These are phyloP conservation scores for Protomyces gravidus DNA, from an alignment of 1,139 yeast genomes.

Conservation along the genomic window DNA sequence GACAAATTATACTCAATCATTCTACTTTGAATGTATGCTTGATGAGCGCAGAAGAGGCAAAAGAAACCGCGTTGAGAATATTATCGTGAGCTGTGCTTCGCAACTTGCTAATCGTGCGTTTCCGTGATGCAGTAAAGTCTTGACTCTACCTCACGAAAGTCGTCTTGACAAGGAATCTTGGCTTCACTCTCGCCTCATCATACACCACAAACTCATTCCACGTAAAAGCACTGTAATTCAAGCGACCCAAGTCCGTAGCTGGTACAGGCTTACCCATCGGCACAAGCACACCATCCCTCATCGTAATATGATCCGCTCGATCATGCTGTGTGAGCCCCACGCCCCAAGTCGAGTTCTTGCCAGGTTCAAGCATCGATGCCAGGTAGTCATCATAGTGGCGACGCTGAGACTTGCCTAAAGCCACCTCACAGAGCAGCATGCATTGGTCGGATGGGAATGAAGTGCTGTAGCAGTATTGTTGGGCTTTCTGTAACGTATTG, in stretches of 20 bases:
- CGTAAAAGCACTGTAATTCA: slow-evolving; percentile 1
- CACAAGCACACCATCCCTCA: slow-evolving; percentile 1
- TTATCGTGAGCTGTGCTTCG: too few species aligned
- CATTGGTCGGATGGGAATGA: slow-evolving; percentile 8
- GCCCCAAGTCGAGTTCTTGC: slow-evolving; percentile 7
- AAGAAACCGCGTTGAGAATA: too few species aligned
- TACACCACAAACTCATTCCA: slow-evolving; percentile 19
- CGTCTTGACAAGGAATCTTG: slow-evolving; percentile 5
- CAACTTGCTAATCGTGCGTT: too few species aligned
- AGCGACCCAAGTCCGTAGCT: not conserved
- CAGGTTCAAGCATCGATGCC: not conserved
- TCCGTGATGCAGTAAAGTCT: too few species aligned
- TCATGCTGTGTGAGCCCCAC: slow-evolving; percentile 18
- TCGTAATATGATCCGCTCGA: not conserved
- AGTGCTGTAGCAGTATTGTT: slow-evolving; percentile 9
- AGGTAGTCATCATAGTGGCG: slow-evolving; percentile 6
- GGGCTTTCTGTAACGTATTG: slow-evolving; percentile 7
- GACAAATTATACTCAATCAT: too few species aligned
- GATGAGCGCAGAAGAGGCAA: too few species aligned
- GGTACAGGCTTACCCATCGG: slow-evolving; percentile 4
- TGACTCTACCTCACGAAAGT: slow-evolving; percentile 4
- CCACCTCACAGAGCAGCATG: slow-evolving; percentile 17
- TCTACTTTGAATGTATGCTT: too few species aligned
- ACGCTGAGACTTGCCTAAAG: slow-evolving; percentile 8
- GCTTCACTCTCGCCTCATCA: slow-evolving; percentile 14